Percentiles rank a stretch among this genome's conserved stretches.
These are phyloP conservation scores for Cladorrhinum samala DNA, from an alignment of 495 filamentous ascomycete species.

Conservation along the genomic window DNA sequence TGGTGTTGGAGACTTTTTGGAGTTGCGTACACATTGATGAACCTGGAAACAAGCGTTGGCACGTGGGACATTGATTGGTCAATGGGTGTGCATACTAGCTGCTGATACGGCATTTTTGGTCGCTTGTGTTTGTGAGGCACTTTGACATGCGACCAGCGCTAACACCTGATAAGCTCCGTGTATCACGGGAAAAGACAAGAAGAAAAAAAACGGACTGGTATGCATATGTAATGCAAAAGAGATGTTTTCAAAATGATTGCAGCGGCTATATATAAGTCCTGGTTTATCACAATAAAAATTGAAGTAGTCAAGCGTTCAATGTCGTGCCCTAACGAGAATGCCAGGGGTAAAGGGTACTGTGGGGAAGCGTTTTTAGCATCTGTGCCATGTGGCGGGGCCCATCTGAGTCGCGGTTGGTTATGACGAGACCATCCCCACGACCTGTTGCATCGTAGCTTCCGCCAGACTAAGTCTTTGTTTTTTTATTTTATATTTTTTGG, in stretches of 20 bases:
- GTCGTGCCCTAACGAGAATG: neutral
- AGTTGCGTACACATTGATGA: no score
- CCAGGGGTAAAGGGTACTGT: constrained; percentile 2
- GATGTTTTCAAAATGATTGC: neutral
- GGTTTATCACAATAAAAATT: neutral
- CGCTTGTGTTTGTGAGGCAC: neutral
- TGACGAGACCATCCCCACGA: neutral
- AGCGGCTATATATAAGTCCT: neutral
- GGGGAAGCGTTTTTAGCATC: neutral
- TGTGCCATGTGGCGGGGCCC: neutral
- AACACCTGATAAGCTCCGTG: neutral
- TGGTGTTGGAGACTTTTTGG: no score
- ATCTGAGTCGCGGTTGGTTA: neutral
- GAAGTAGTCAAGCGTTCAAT: neutral
- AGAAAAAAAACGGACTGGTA: neutral
- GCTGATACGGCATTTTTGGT: neutral
- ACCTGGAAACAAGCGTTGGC: no score
- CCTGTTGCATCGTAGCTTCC: neutral
- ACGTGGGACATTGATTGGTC: constrained; percentile 25
- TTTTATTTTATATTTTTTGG: constrained; percentile 40
- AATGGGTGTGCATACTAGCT: constrained; percentile 14
- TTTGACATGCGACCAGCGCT: neutral
- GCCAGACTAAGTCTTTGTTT: neutral
- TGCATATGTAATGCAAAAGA: no score
- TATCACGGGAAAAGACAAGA: neutral